These are phyloP conservation scores for Paraphoma sp. DNA, from an alignment of 2,329 filamentous ascomycete species.

Conservation along the genomic window DNA sequence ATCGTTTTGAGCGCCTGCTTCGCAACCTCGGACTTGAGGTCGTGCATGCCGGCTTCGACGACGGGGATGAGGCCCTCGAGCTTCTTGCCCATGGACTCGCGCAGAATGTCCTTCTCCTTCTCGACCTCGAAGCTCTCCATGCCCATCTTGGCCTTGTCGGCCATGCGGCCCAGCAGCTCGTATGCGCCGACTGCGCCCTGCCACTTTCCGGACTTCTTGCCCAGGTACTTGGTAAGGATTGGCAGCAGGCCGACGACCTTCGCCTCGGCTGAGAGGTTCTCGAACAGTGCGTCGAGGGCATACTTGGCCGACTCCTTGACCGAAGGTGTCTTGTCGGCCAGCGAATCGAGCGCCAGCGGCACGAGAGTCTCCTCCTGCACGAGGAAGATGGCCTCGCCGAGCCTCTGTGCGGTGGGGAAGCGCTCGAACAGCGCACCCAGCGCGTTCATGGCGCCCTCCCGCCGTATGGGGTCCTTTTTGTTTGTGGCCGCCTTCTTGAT, in stretches of 20 bases:
- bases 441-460: slow-evolving; percentile 94
- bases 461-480: slow-evolving; percentile 87
- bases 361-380: slow-evolving; percentile 80
- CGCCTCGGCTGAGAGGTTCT: slow-evolving; percentile 78
- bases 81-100: slow-evolving; percentile 88
- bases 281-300: slow-evolving; percentile 87
- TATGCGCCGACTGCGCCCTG: slow-evolving; percentile 91
- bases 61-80: slow-evolving; percentile 88
- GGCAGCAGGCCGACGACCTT: slow-evolving; percentile 84
- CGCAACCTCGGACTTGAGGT: slow-evolving; percentile 82
- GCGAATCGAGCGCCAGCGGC: slow-evolving; percentile 76
- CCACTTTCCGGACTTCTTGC: slow-evolving; percentile 91
- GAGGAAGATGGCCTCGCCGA: slow-evolving; percentile 82
- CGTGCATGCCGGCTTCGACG: slow-evolving; percentile 93
- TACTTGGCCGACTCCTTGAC: slow-evolving; percentile 94
- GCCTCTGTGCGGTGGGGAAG: slow-evolving; percentile 76
- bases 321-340: slow-evolving; percentile 87
- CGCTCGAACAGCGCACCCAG: slow-evolving; percentile 93
- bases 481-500: slow-evolving; percentile 82
- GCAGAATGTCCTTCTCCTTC: slow-evolving; percentile 83
- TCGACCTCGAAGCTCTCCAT: slow-evolving; percentile 86
- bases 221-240: slow-evolving; percentile 74
- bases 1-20: slow-evolving; percentile 94
- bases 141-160: slow-evolving; percentile 88
- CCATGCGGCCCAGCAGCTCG: slow-evolving; percentile 88